Evolutionary conservation across 805 yeast species (phyloP).

Genomic region (Brettanomyces custersianus): DNA sequence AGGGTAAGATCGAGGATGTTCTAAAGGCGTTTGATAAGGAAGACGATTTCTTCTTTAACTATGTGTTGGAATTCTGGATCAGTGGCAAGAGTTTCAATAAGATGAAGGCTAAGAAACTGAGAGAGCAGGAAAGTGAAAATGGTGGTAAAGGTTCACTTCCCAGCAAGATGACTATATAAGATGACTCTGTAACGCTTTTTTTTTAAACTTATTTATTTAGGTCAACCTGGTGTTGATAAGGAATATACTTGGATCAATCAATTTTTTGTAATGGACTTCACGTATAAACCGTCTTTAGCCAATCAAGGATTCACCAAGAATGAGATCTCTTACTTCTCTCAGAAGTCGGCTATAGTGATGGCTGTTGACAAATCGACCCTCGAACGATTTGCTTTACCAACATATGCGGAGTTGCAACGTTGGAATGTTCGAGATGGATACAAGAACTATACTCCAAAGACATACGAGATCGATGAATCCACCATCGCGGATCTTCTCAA

Average conservation of each 20-base stretch:
- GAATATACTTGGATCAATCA: too few species aligned
- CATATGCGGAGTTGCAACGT: not conserved
- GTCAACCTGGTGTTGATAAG: too few species aligned
- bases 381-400: not conserved
- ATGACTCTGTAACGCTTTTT: too few species aligned
- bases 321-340: constrained; percentile 1
- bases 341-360: not conserved
- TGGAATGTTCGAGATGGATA: constrained; percentile 1
- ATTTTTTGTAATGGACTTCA: too few species aligned
- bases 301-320: not conserved
- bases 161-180: not conserved
- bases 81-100: constrained; percentile 24
- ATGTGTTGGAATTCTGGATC: constrained; percentile 26
- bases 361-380: not conserved
- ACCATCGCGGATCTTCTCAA: not conserved
- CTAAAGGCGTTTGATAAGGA: constrained; percentile 23
- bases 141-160: constrained; percentile 1
- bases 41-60: constrained; percentile 25
- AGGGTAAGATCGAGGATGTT: constrained; percentile 17
- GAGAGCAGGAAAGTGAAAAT: constrained; percentile 4
- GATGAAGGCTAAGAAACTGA: constrained; percentile 15
- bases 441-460: not conserved
- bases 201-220: too few species aligned
- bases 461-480: not conserved
- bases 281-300: too few species aligned